Evolutionary conservation across 805 yeast species (phyloP), one percentile per base, ranked within the genome.

Genomic region (Schizosaccharomyces cryophilus): DNA sequence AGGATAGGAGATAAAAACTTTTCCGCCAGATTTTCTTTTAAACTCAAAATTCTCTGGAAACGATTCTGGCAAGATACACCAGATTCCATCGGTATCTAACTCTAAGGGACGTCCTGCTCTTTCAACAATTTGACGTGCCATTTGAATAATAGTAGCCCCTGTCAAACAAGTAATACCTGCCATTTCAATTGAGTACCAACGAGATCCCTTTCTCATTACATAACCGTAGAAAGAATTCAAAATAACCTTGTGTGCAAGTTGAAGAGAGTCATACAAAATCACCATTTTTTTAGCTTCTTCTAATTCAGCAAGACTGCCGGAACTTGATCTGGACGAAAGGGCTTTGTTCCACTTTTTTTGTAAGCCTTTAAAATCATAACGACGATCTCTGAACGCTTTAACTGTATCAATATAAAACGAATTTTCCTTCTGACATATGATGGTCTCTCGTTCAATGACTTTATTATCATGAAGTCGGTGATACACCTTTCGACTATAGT

Each of bases 131-230:
- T 84, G 74, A 64, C 97, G 77, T 0, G 99, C 99, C 93, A 90
- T 85, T 72, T 94, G 97, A 74, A 93, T 93, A 66, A 93, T 93
- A 0, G 95, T 87, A 0, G 98, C 96, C 61, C 99, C 99, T 0
- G 98, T 93, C 59, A 89, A 76, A 77, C 98, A 94, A 0, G 99
- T 93, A 21, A 93, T 93, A 64, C 99, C 99, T 0, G 98, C 99
- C 98, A 94, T 93, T 71, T 93, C 98, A 93, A 93, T 88, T 0
- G 98, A 93, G 68, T 89, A 93, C 99, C 99, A 93, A 63, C 99
- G 78, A 0, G 98, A 93, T 48, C 98, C 99, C 68, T 93, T 93
- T 72, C 99, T 80, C 98, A 93, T 93, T 15, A 93, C 98, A 68
- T 93, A 93, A 60, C 99, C 99, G 67, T 93, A 93, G 69, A 93